Evolutionary conservation across 2,329 filamentous ascomycete genomes (phyloP).

Genomic region (Colletotrichum spinosum): DNA sequence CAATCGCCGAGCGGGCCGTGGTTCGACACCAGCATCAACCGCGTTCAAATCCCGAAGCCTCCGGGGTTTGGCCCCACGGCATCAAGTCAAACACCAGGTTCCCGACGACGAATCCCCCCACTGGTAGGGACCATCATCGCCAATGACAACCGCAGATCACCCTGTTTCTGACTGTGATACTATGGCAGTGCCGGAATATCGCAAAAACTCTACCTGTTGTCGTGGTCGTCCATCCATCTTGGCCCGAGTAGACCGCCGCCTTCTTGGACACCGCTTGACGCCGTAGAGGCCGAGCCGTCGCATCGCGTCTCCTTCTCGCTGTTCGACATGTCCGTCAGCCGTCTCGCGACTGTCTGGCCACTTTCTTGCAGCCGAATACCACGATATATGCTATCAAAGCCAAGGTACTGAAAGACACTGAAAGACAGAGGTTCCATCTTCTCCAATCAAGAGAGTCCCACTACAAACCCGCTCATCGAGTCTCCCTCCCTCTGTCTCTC

Average conservation of each 20-base stretch:
- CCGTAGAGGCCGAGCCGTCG: neutral
- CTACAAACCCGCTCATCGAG: neutral
- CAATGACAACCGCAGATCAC: neutral
- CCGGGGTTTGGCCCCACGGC: slow-evolving; percentile 29
- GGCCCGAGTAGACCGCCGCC: slow-evolving; percentile 1
- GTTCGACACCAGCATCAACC: neutral
- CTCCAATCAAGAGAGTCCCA: slow-evolving; percentile 2
- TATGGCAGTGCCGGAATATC: slow-evolving; percentile 1
- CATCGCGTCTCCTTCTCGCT: neutral
- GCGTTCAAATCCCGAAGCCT: slow-evolving; percentile 31
- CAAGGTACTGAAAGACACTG: slow-evolving; percentile 10
- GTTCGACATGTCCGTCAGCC: slow-evolving; percentile 1
- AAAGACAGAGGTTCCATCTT: neutral
- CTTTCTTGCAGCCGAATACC: neutral
- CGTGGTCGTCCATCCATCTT: slow-evolving; percentile 7
- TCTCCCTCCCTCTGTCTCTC: neutral
- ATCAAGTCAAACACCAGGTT: slow-evolving; percentile 22
- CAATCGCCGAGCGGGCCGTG: slow-evolving; percentile 13
- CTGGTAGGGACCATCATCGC: slow-evolving; percentile 4
- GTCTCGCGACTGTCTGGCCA: neutral
- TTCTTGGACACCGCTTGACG: neutral
- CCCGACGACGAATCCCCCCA: slow-evolving; percentile 15
- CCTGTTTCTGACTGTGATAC: neutral
- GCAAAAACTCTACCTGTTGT: neutral
- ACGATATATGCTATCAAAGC: slow-evolving; percentile 16